Conservation (phyloP, 140 eudicot genomes). For the Flaveria floridana region DNA sequence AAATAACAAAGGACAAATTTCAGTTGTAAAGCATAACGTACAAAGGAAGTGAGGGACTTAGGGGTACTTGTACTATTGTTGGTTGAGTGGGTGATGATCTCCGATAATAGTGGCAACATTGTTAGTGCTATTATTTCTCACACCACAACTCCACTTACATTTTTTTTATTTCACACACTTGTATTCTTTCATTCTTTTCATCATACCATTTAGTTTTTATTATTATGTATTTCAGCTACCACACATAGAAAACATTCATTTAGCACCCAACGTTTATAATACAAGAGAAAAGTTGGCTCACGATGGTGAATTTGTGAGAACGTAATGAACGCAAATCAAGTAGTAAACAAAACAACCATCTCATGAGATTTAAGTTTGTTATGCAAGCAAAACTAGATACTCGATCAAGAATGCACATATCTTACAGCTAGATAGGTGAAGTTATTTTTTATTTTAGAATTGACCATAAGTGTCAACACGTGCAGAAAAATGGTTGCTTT, state of each 20-base stretch:
- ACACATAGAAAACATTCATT: background rate
- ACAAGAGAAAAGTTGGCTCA: too few species aligned
- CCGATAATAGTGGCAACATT: background rate
- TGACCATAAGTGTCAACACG: background rate
- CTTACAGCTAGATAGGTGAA: background rate
- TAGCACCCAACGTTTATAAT: background rate
- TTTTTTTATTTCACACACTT: background rate
- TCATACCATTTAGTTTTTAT: background rate
- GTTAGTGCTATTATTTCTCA: background rate
- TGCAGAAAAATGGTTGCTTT: background rate
- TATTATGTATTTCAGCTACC: background rate
- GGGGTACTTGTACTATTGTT: background rate
- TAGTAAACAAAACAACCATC: background rate
- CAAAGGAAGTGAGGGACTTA: background rate
- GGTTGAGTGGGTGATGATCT: background rate
- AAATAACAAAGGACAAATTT: too few species aligned
- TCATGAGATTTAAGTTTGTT: background rate
- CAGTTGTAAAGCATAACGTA: background rate
- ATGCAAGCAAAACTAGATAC: background rate
- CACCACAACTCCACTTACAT: background rate
- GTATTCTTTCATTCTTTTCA: background rate
- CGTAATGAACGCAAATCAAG: background rate
- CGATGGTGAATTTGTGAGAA: too few species aligned
- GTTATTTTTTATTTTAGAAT: background rate
- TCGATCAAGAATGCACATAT: background rate